phyloP scores from a whole-genome alignment of 139 green algal genomes.

The Choricystis sp. region DNA sequence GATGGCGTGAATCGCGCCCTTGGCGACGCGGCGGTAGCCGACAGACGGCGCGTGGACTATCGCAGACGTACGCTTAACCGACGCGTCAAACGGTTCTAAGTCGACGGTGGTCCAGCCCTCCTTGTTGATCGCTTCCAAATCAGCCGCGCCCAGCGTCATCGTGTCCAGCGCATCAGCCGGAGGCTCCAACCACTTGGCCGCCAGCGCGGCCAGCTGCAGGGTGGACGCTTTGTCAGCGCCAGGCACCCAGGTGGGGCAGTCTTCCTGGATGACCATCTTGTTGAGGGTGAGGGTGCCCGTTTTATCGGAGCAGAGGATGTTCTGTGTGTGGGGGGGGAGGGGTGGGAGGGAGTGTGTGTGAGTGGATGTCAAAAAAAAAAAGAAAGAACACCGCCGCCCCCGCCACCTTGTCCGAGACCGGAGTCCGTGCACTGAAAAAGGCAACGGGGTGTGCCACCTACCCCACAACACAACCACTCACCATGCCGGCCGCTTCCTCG shows the following conservation, averaged over 20 bases:
- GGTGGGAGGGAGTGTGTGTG: no score
- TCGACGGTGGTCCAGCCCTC: constrained; percentile 30
- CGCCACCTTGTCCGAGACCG: no score
- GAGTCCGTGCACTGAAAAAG: no score
- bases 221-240: constrained; percentile 21
- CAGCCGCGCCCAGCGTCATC: constrained; percentile 41
- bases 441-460: no score
- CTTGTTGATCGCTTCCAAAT: constrained; percentile 27
- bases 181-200: constrained; percentile 70
- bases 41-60: constrained; percentile 30
- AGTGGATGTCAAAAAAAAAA: no score
- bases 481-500: constrained; percentile 78
- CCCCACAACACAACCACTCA: no score
- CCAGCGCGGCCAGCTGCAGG: constrained; percentile 41
- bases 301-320: constrained; percentile 81
- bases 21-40: constrained; percentile 52
- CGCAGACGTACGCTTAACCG: constrained; percentile 62
- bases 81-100: constrained; percentile 75
- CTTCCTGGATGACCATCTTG: constrained; percentile 75
- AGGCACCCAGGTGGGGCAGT: constrained; percentile 42
- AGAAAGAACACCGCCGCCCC: no score
- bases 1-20: constrained; percentile 48
- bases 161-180: constrained; percentile 70
- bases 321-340: no score
- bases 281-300: constrained; percentile 80